Evolutionary conservation across 768 basidiomycete species (phyloP).

Genomic region (Termitomyces sp.): DNA sequence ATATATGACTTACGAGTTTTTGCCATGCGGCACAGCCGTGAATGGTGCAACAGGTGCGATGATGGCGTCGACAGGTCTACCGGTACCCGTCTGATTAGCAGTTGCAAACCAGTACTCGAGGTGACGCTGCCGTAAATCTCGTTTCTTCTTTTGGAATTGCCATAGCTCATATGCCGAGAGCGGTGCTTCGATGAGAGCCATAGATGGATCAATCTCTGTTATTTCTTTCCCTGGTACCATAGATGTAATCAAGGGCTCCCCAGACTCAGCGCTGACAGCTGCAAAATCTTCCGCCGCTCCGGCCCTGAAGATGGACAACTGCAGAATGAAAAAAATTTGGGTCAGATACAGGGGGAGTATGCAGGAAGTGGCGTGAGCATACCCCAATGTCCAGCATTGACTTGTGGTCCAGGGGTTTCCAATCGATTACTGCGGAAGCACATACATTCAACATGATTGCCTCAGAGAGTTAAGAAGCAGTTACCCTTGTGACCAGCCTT

Average conservation of each 20-base stretch:
- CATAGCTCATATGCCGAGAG: slow-evolving; percentile 56
- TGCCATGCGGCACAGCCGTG: slow-evolving; percentile 62
- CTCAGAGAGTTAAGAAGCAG: slow-evolving; percentile 1
- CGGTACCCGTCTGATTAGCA: slow-evolving; percentile 51
- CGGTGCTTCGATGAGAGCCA: neutral
- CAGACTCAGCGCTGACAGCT: slow-evolving; percentile 32
- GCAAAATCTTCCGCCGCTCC: slow-evolving; percentile 20
- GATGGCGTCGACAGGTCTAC: slow-evolving; percentile 74
- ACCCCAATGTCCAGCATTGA: slow-evolving; percentile 43
- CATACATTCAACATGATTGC: neutral
- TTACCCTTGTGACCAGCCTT: slow-evolving; percentile 65
- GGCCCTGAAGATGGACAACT: neutral
- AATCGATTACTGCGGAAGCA: slow-evolving; percentile 56
- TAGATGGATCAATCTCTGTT: neutral
- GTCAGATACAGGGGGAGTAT: neutral
- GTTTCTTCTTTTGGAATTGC: slow-evolving; percentile 57
- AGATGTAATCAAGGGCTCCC: slow-evolving; percentile 53
- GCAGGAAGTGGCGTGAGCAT: slow-evolving; percentile 15
- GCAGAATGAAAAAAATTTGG: neutral
- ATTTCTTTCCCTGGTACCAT: slow-evolving; percentile 34
- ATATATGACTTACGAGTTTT: slow-evolving; percentile 37
- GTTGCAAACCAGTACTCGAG: slow-evolving; percentile 64
- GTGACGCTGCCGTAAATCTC: slow-evolving; percentile 51
- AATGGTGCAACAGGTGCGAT: slow-evolving; percentile 62
- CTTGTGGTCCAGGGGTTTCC: slow-evolving; percentile 54